Base-by-base conservation (phyloP, 768 basidiomycete genomes). In the Collybia nuda region DNA sequence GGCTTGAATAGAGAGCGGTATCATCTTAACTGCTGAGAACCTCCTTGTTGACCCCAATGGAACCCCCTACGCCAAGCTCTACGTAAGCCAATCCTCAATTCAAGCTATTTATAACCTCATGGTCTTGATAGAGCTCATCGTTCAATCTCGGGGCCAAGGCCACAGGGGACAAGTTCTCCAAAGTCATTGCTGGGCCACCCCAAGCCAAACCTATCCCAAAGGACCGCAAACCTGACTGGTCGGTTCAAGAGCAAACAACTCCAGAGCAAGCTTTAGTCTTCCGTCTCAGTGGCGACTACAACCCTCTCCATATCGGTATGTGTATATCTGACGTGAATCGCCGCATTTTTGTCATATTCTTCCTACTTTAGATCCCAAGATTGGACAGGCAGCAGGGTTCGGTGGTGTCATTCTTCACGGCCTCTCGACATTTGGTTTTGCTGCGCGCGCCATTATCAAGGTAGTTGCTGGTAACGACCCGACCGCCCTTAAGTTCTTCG, bases 381-480 rank as follows among this genome's bases (percentile, higher is more conserved):
- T 90, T 35, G 92, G 90, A n/a, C 64, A 82, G 55, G 75, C 73
- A 6, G 75, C 84, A 15, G 90, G 90, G 9, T 93, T 95, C 59
- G 89, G 89, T 2, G 92, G 86, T 42, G 82, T 86, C 32, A 93
- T 95, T 59, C 77, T 94, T 2, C 92, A 95, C 61, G 92, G 92
- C 23, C 76, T 94, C 21, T 85, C 87, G 17, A 82, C 86, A 0
- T 93, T 80, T 62, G 92, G 92, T 8, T 92, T 92, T 62, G 87
- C 77, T 6, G 93, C 89, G 2, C 84, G 91, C 38, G 88, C 82
- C 1, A 67, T 94, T 47, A 73, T 95, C 53, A 76, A 78, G 50
- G 74, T 76, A 1, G 75, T 85, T 11, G 89, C 82, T 0, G 78
- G 74, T 0, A 78, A 78, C 39, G 80, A 88, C 55, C 77, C 86